phyloP scores from a whole-genome alignment of 495 filamentous ascomycete genomes.

The Tuber microsphaerosporum region DNA sequence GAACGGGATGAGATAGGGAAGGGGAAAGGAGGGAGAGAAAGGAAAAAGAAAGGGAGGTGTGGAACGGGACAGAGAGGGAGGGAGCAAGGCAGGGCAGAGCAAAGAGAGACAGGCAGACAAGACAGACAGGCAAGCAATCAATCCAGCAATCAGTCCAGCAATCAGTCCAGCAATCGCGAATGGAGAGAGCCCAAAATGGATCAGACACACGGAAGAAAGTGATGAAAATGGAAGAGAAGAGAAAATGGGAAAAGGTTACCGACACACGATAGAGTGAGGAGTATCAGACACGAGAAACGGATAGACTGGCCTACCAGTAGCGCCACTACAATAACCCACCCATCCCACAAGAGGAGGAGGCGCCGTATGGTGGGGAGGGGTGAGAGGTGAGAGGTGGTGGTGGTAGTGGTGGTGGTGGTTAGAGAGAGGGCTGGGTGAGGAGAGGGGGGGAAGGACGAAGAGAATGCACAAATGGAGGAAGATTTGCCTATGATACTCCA shows the following conservation, averaged over 20 bases:
- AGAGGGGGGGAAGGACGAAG: neutral
- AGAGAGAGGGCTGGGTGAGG: neutral
- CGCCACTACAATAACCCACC: neutral
- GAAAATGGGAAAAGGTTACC: neutral
- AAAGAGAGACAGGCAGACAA: neutral
- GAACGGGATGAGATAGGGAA: conserved; percentile 1
- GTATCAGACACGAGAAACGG: neutral
- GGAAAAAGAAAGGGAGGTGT: neutral
- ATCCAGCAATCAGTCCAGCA: neutral
- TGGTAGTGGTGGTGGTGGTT: neutral
- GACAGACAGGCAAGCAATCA: neutral
- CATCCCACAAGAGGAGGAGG: neutral
- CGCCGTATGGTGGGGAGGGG: neutral
- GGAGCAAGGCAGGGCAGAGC: too few relatives aligned
- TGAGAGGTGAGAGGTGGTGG: neutral
- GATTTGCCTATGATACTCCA: too few relatives aligned
- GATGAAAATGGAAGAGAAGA: neutral
- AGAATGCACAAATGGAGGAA: too few relatives aligned
- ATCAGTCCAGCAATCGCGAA: neutral
- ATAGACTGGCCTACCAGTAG: neutral
- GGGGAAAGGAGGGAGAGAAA: neutral
- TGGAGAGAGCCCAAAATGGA: neutral
- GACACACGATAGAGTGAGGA: too few relatives aligned
- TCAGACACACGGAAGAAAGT: neutral
- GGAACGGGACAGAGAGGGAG: neutral